Evolutionary conservation across 2,329 filamentous ascomycete species (phyloP), one percentile per base, ranked within the genome.

Genomic region (Penicillium sp.): DNA sequence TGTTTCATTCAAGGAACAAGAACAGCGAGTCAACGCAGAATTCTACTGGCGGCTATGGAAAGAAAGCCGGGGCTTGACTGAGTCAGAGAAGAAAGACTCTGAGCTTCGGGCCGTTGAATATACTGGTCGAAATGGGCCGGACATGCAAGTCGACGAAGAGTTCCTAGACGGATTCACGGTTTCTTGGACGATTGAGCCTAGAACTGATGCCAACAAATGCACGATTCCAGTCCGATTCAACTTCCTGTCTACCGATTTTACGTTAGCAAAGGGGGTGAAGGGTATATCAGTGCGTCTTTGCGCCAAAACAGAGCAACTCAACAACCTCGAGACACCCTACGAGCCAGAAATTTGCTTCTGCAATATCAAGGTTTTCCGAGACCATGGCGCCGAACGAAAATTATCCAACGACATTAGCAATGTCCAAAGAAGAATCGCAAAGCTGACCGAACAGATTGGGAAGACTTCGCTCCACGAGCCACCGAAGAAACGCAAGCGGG

Each of bases 191-290:
- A 30, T 38, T 14, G 46, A 52, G 30, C 49, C 59, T 10, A 25
- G n/a, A 6, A 52, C 10, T 0, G 38, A 16, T 1, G 79, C 84
- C 63, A 84, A 87, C 5, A 91, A 96, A 70, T 93, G 91, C 74
- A 90, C 86, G 56, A 85, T 97, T 60, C 89, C 91, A 6, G 90
- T 97, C 16, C 89, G 93, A 48, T 97, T 97, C 83, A 97, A 97
- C 79, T 97, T 97, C 72, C 82, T 97, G 0, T 97, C 93, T 0
- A 97, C 93, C 14, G 93, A 97, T 73, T 97, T 97, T 74, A 97
- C 92, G 76, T 92, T 96, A 71, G 96, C 93, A 22, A 97, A 97
- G 73, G 93, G 93, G 42, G 93, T 97, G 54, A 97, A 97, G 77
- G 93, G 93, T 26, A 96, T 96, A 65, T 92, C 93, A 0, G 92